Base-by-base conservation (phyloP, 108 stramenopile species). In the Cylindrotheca closterium region DNA sequence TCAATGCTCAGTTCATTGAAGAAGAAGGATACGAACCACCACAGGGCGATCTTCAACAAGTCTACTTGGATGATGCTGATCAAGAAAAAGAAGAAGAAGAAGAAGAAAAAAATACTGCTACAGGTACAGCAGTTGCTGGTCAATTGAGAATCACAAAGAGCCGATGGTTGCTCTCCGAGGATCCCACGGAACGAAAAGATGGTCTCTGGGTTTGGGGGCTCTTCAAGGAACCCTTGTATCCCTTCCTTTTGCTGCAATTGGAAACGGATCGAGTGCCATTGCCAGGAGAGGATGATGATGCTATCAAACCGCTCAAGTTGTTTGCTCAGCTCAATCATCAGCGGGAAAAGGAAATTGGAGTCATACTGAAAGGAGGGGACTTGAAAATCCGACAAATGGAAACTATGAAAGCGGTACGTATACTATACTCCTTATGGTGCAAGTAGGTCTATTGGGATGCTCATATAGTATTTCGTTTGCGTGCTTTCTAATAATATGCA, bases 161-260 rank as follows among this genome's bases (percentile, higher is more conserved):
- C 58, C 67, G 85, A 45, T 93, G 92, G 92, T 68, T 65, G 27
- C 68, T 93, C 3, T 86, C 88, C 5, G 95, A 96, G 79, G 93
- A 92, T 60, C 92, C 92, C 1, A 78, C 89, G 26, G 92, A 92
- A 68, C 71, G 82, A 37, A 91, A 86, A 56, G 93, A 92, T 75
- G 87, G 91, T 7, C 62, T 96, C 10, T 96, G 93, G 95, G 65
- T 94, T 47, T 96, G 95, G 95, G 95, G 95, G 0, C 63, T 96
- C 24, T 94, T 94, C 65, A 79, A 87, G 45, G 93, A 96, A 30
- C 95, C 95, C 0, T 73, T 96, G 31, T 96, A 96, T 61, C 95
- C 95, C 3, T 96, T 85, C 47, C 68, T 96, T 61, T 50, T 96
- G 47, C 64, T 96, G 27, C 79, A 85, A 51, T 42, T 96, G 51